Base-by-base conservation (phyloP, 495 filamentous ascomycete genomes). In the Lasiosphaeria miniovina region DNA sequence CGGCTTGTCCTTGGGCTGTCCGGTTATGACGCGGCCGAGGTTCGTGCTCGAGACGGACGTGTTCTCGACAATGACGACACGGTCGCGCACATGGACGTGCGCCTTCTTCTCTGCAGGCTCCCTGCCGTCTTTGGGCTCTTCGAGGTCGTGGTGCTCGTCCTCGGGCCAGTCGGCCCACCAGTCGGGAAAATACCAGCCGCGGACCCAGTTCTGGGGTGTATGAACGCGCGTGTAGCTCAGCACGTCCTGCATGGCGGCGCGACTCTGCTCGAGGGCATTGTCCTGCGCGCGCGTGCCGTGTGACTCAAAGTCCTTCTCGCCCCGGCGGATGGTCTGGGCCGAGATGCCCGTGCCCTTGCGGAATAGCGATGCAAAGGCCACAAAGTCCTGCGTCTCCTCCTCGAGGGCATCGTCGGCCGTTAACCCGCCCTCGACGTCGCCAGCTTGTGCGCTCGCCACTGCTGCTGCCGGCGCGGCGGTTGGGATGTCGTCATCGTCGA, bases 261-360 rank as follows among this genome's bases (percentile, higher is more conserved):
- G 85, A 34, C 90, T 93, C 31, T 88, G 84, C 61, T 86, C 84
- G 51, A 98, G 87, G 32, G 87, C 81, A 54, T 81, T 74, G 62
- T 85, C 83, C 73, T 98, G 94, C 56, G 87, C 84, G 49, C 83
- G 77, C 12, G 94, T 98, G 58, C 88, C 90, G 71, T 98, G 90
- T 12, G 89, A 84, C 74, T 97, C 94, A 72, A 97, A 98, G 77
- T 98, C 94, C 71, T 98, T 98, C 68, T 94, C 90, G 52, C 94
- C 94, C 45, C 70, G 71, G 17, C 78, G 75, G 54, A 81, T 73
- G 4, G 74, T 70, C 68, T 75, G 76, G 31, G 75, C 72, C 6
- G 73, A 73, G 14, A 78, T 67, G 54, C 73, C 61, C 15, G 61
- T 59, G 48, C 70, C 72, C 56, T 74, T 72, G 32, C 78, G 72